Conservation (phyloP, 371 early-diverging fungal genomes). For the Rhizopus stolonifer region DNA sequence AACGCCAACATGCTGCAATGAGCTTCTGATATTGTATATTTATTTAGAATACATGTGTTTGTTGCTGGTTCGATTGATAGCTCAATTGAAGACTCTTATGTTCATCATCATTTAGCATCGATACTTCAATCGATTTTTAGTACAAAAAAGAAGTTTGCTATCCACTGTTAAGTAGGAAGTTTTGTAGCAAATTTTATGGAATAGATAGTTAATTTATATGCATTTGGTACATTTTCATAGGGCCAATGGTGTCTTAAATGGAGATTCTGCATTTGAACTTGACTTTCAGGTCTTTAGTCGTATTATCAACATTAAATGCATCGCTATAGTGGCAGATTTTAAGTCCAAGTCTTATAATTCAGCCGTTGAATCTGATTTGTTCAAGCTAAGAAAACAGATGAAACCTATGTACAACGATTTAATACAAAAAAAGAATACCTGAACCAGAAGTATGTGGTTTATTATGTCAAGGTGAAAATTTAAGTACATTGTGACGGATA, state of each 20-base stretch:
- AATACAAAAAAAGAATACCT: conserved; percentile 4
- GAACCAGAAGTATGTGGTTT: conserved; percentile 9
- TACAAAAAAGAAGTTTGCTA: neutral
- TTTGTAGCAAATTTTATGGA: conserved; percentile 12
- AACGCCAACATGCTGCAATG: conserved; percentile 15
- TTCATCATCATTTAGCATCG: conserved; percentile 11
- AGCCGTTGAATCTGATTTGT: conserved; percentile 16
- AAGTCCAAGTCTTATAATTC: conserved; percentile 6
- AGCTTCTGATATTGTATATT: conserved; percentile 21
- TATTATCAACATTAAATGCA: conserved; percentile 11
- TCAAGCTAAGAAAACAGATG: conserved; percentile 22
- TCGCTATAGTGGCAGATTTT: conserved; percentile 12
- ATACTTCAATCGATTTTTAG: conserved; percentile 8
- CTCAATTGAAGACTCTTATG: conserved; percentile 15
- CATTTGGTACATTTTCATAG: conserved; percentile 17
- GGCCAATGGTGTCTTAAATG: conserved; percentile 12
- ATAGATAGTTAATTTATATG: conserved; percentile 12
- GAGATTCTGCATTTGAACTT: conserved; percentile 4
- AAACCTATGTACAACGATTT: conserved; percentile 13
- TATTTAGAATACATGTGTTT: conserved; percentile 16
- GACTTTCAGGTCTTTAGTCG: conserved; percentile 13
- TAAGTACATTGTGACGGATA: conserved; percentile 15
- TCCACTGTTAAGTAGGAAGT: conserved; percentile 14
- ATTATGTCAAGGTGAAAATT: conserved; percentile 10
- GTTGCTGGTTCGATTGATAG: conserved; percentile 19